Evolutionary conservation across 768 basidiomycete species (phyloP), one percentile per base, ranked within the genome.

Genomic region (Cyclocybe cylindracea): DNA sequence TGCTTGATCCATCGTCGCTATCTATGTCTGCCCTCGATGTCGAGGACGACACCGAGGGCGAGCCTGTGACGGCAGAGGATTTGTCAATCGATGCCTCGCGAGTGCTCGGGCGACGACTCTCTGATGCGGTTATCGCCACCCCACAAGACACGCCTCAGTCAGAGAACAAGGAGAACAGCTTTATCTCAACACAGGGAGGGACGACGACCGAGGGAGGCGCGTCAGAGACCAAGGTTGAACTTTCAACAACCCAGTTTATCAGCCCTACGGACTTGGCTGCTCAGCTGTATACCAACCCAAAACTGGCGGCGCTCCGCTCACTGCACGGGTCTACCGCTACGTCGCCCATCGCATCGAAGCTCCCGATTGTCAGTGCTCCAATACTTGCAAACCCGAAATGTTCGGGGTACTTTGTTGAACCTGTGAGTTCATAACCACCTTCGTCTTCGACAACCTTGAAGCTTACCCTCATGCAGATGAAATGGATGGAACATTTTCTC

Each of bases 361-460:
- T 39, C 39, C 9, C 40, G 44, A 72, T 29, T 67, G 76, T 62
- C 41, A 85, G 84, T 50, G 77, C 82, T 2, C 88, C 89, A 2
- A 87, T 90, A 35, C 66, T 95, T 42, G 69, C 78, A 34, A 91
- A 94, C 62, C 75, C 87, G 10, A 86, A 87, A 61, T 98, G 97
- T 69, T 96, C 94, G 1, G 95, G 94, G 7, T 99, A 99, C 68
- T 98, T 98, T 64, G 84, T 98, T 40, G 96, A 98, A 66, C 94
- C 94, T 33, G 93, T 97, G 61, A 59, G 90, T 78, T 7, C 10
- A 11, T 55, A 18, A 48, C 8, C 10, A 24, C 36, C 5, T 52
- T 38, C 31, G 32, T 33, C 11, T 41, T 29, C 24, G 13, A 29
- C 32, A 7, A 35, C 47, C 43, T 33, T 7, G 14, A 46, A 8